Conservation (phyloP, 2,329 filamentous ascomycete genomes). For the Colletotrichum sp. region DNA sequence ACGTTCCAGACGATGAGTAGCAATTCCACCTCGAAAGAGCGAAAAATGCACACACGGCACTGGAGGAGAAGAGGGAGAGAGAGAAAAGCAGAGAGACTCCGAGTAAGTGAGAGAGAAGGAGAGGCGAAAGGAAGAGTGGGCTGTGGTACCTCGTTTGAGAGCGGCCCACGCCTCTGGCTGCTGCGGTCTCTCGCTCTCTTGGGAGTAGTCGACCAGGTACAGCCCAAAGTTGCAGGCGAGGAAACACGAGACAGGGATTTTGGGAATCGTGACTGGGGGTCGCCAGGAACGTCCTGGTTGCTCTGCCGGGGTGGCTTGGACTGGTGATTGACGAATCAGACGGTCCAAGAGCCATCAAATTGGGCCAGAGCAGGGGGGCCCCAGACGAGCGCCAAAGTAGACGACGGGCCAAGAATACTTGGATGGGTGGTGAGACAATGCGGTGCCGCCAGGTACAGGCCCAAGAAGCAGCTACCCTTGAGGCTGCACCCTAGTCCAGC, state of each 20-base stretch:
- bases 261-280: conserved; percentile 8
- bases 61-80: conserved; percentile 10
- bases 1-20: conserved; percentile 26
- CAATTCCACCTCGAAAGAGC: conserved; percentile 23
- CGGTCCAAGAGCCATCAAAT: neutral
- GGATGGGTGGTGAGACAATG: conserved; percentile 16
- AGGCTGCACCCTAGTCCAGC: conserved; percentile 12
- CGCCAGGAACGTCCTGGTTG: neutral
- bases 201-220: conserved; percentile 15
- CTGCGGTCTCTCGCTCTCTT: neutral
- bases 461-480: conserved; percentile 16
- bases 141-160: conserved; percentile 6
- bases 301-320: conserved; percentile 3
- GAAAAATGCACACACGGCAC: conserved; percentile 21
- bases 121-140: conserved; percentile 16
- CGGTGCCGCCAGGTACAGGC: conserved; percentile 18
- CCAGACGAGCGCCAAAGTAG: conserved; percentile 14
- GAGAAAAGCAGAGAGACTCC: neutral
- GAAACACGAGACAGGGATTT: conserved; percentile 23
- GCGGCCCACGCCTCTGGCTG: neutral
- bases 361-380: neutral
- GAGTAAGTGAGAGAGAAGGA: conserved; percentile 12
- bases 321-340: conserved; percentile 9
- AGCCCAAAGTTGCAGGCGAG: conserved; percentile 14
- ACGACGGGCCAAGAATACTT: conserved; percentile 17